phyloP scores from a whole-genome alignment of 2,329 filamentous ascomycete species.

The Talaromyces marneffei region DNA sequence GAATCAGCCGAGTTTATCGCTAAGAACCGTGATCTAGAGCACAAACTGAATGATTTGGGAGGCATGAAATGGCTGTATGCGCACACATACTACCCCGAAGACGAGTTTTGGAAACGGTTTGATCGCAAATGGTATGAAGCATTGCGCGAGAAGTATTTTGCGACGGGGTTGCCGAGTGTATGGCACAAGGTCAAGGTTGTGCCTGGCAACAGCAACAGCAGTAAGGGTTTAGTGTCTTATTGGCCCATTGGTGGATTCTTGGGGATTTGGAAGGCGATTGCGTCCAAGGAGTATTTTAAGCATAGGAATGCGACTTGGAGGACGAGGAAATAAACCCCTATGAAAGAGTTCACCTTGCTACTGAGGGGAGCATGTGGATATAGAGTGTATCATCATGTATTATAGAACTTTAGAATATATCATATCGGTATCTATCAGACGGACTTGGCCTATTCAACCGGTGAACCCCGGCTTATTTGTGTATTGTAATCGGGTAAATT shows the following conservation, averaged over 20 bases:
- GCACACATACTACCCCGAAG: slow-evolving; percentile 72
- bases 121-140: slow-evolving; percentile 34
- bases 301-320: slow-evolving; percentile 14
- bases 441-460: not conserved
- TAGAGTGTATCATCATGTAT: slow-evolving; percentile 4
- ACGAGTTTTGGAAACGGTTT: slow-evolving; percentile 42
- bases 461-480: not conserved
- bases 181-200: slow-evolving; percentile 32
- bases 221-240: slow-evolving; percentile 11
- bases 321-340: not conserved
- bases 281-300: slow-evolving; percentile 14
- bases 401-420: not conserved
- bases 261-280: slow-evolving; percentile 16
- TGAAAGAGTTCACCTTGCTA: no score
- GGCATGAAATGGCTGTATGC: slow-evolving; percentile 87
- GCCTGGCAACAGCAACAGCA: not conserved
- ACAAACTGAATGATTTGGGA: slow-evolving; percentile 60
- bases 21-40: slow-evolving; percentile 66
- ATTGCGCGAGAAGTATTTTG: slow-evolving; percentile 36
- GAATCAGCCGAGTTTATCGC: slow-evolving; percentile 54
- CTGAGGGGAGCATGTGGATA: no score
- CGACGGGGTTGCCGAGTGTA: slow-evolving; percentile 28
- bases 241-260: slow-evolving; percentile 13
- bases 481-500: not conserved
- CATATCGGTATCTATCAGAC: not conserved